Conservation (phyloP, 345 rosid species). For the Tarenaya hassleriana region DNA sequence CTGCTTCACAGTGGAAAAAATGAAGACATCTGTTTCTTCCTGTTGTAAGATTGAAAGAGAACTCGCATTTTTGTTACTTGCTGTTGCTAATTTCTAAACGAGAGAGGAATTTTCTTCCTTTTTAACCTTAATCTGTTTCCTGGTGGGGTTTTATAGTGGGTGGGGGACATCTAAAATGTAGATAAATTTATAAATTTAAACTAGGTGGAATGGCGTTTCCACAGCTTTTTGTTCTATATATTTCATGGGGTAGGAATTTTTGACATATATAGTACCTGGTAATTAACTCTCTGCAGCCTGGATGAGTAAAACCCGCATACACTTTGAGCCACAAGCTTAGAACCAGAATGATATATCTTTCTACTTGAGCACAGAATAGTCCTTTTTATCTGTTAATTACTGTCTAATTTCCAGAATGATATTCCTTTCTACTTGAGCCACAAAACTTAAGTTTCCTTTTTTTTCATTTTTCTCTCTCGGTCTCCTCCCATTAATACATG, state of each 20-base stretch:
- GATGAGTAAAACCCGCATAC: constrained; percentile 8
- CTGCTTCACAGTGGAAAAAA: background rate
- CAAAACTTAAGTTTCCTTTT: background rate
- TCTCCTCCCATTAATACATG: constrained; percentile 1
- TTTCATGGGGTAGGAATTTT: background rate
- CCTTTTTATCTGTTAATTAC: background rate
- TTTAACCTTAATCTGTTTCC: too few relatives aligned
- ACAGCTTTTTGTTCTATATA: constrained; percentile 1
- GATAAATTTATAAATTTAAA: too few relatives aligned
- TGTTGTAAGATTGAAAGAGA: too few relatives aligned
- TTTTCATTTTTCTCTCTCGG: constrained; percentile 4
- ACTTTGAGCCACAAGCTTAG: background rate
- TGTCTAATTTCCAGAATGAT: constrained; percentile 2
- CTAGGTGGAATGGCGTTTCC: constrained; percentile 6
- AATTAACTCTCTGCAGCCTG: constrained; percentile 8
- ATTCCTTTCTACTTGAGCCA: too few relatives aligned
- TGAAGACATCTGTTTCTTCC: background rate
- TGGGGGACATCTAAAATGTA: constrained; percentile 1
- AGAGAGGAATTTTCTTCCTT: too few relatives aligned
- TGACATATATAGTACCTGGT: background rate
- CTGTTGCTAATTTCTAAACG: too few relatives aligned
- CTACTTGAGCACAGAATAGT: too few relatives aligned
- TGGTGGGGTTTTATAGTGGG: background rate
- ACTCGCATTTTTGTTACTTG: too few relatives aligned
- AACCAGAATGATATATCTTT: too few relatives aligned